Conservation (phyloP, 2,329 filamentous ascomycete species). For the Mycosphaerella sp. region DNA sequence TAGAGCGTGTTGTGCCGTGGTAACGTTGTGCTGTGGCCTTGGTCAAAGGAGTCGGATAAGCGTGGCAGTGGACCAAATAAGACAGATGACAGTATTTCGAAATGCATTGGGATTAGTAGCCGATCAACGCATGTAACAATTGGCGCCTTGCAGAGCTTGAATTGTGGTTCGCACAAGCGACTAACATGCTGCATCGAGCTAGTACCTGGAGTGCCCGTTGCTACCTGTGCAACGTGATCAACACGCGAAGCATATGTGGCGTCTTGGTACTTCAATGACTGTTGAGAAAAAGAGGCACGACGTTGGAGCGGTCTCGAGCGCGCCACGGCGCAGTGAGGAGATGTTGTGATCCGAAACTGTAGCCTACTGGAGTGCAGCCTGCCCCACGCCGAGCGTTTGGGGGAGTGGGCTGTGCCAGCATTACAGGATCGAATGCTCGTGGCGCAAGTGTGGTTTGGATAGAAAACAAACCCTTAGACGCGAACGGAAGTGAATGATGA, state of each 20-base stretch:
- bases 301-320: background rate
- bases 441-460: too few relatives aligned
- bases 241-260: background rate
- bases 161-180: constrained; percentile 3
- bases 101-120: constrained; percentile 1
- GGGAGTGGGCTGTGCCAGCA: background rate
- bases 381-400: background rate
- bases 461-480: too few relatives aligned
- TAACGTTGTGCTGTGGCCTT: constrained; percentile 12
- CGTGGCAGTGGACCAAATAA: constrained; percentile 3
- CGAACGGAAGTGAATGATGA: too few relatives aligned
- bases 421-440: background rate
- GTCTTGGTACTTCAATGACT: background rate
- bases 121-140: constrained; percentile 3
- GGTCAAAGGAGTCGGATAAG: background rate
- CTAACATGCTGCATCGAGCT: background rate
- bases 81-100: constrained; percentile 3
- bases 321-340: background rate
- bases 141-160: constrained; percentile 7
- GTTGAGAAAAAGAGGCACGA: background rate
- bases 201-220: background rate
- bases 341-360: background rate
- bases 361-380: background rate
- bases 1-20: constrained; percentile 8
- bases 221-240: constrained; percentile 1